phyloP scores from a whole-genome alignment of 2,329 filamentous ascomycete species.

The Aspergillus vadensis region DNA sequence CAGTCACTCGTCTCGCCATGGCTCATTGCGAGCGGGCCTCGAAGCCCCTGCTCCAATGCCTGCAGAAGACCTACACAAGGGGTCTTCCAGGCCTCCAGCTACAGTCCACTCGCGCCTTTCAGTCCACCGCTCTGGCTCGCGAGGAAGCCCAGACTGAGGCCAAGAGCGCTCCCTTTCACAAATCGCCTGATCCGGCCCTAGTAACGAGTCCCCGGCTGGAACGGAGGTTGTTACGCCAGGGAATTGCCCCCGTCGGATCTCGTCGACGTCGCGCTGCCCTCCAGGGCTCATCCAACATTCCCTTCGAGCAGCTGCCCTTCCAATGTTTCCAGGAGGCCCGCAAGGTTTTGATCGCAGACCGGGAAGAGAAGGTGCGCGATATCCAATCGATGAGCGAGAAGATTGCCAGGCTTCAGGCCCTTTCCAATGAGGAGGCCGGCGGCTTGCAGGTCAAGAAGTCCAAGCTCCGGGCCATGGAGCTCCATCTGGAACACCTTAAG shows the following conservation, averaged over 20 bases:
- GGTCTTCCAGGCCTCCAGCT: conserved; percentile 37
- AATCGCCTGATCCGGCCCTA: conserved; percentile 63
- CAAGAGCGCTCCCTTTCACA: conserved; percentile 44
- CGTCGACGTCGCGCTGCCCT: conserved; percentile 77
- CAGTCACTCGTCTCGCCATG: conserved; percentile 29
- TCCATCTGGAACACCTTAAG: conserved; percentile 76
- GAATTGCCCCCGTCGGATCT: conserved; percentile 75
- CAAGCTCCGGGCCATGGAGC: conserved; percentile 68
- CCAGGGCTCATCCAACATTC: conserved; percentile 65
- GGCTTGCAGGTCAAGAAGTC: conserved; percentile 67
- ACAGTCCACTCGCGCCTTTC: conserved; percentile 51
- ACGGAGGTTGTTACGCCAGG: conserved; percentile 66
- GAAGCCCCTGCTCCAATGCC: conserved; percentile 46
- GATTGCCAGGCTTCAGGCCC: conserved; percentile 67
- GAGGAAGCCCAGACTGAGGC: conserved; percentile 49
- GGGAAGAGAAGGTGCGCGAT: conserved; percentile 74
- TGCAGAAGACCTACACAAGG: conserved; percentile 39
- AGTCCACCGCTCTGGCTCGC: conserved; percentile 46
- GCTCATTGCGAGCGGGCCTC: conserved; percentile 47
- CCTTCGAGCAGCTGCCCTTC: conserved; percentile 92
- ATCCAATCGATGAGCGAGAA: conserved; percentile 69
- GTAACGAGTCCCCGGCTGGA: conserved; percentile 67
- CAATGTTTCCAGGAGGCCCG: conserved; percentile 97
- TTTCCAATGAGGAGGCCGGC: conserved; percentile 60
- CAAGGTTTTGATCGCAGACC: conserved; percentile 76